These are phyloP conservation scores for Eucalyptus shirleyi DNA, from an alignment of 345 rosid species.

Conservation along the genomic window DNA sequence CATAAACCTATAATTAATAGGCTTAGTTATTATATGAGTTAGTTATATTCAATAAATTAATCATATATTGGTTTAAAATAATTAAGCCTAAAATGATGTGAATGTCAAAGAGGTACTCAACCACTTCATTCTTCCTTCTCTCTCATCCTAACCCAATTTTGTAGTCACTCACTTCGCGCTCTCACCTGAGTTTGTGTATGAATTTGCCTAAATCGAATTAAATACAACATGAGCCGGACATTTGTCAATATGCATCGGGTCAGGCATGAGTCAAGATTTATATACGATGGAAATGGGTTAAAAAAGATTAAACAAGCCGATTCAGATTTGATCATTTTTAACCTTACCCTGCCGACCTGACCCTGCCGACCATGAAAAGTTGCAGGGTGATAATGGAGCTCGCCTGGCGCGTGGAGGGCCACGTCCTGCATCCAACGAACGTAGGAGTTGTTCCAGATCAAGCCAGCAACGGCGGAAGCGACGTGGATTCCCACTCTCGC, in stretches of 20 bases:
- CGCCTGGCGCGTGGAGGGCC: not conserved
- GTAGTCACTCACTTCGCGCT: accelerated
- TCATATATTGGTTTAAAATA: too few relatives aligned
- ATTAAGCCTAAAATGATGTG: not conserved
- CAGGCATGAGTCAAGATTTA: too few relatives aligned
- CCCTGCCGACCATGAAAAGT: too few relatives aligned
- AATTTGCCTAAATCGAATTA: not conserved
- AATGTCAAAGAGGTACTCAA: accelerated
- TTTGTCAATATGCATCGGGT: not conserved
- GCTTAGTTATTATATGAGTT: accelerated
- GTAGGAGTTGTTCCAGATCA: not conserved
- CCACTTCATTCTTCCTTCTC: not conserved
- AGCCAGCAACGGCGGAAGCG: not conserved
- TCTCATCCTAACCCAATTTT: too few relatives aligned
- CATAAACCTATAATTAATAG: accelerated
- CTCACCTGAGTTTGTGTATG: not conserved
- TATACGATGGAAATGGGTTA: not conserved
- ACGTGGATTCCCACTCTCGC: not conserved
- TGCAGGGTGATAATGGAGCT: too few relatives aligned
- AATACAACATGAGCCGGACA: not conserved
- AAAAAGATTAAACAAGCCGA: not conserved
- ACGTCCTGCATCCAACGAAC: not conserved
- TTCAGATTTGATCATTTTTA: not conserved
- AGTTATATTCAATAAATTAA: too few relatives aligned
- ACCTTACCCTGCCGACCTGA: too few relatives aligned